phyloP scores from a whole-genome alignment of 805 yeast species.

The Alloascoidea africana region DNA sequence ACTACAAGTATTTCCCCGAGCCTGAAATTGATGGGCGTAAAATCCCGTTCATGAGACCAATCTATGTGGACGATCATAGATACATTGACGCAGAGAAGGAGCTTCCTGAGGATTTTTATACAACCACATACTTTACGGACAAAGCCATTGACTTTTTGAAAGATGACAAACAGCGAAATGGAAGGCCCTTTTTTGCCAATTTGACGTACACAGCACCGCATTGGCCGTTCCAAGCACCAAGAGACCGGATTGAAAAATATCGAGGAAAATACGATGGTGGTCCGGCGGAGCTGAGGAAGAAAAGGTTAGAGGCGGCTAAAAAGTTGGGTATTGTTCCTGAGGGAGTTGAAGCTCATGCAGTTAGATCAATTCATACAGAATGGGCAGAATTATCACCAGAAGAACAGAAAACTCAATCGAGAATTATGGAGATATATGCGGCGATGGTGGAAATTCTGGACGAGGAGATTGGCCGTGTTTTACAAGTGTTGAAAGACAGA shows the following conservation, averaged over 20 bases:
- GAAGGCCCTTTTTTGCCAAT: conserved; percentile 37
- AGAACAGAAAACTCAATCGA: conserved; percentile 22
- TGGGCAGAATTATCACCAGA: conserved; percentile 28
- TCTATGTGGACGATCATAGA: conserved; percentile 25
- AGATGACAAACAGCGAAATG: conserved; percentile 17
- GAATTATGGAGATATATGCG: conserved; percentile 43
- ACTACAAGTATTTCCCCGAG: conserved; percentile 29
- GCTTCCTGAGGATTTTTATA: conserved; percentile 32
- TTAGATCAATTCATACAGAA: conserved; percentile 23
- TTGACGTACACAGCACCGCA: conserved; percentile 52
- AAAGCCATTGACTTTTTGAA: conserved; percentile 23
- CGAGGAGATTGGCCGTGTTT: conserved; percentile 31
- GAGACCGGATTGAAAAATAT: conserved; percentile 29
- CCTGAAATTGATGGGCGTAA: conserved; percentile 17
- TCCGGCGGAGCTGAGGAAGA: conserved; percentile 25
- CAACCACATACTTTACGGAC: conserved; percentile 28
- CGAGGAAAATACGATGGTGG: conserved; percentile 32
- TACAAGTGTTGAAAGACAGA: conserved; percentile 23
- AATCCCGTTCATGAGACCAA: conserved; percentile 20
- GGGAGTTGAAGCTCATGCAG: conserved; percentile 28
- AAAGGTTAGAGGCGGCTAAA: conserved; percentile 24
- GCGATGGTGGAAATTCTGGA: conserved; percentile 49
- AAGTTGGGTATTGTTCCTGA: conserved; percentile 31
- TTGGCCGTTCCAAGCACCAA: conserved; percentile 53
- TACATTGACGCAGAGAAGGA: conserved; percentile 20